A percentile compares a stretch with the other conserved stretches of the same genome.
phyloP scores from a whole-genome alignment of 139 green algal species.

The Tetradesmus obliquus region DNA sequence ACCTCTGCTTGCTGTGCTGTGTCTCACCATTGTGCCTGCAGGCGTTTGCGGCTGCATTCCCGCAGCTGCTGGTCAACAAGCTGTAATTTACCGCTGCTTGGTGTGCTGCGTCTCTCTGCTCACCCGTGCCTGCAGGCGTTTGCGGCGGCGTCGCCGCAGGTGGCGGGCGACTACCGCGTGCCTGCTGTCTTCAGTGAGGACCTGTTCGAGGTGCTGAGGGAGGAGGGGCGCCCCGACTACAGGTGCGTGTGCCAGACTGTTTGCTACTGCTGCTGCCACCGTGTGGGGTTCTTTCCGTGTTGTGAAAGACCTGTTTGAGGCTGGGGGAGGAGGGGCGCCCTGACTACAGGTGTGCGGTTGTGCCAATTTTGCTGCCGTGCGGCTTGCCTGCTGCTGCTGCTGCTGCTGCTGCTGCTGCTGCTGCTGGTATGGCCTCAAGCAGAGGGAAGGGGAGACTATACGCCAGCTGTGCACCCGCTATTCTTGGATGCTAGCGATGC shows the following conservation, averaged over 20 bases:
- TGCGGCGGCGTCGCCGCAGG: constrained; percentile 59
- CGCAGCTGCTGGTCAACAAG: neutral
- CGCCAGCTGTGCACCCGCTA: no score
- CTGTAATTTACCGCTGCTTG: neutral
- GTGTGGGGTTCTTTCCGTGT: neutral
- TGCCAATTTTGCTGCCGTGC: neutral
- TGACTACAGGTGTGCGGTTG: constrained; percentile 68
- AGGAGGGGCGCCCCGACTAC: constrained; percentile 74
- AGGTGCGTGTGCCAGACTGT: constrained; percentile 45
- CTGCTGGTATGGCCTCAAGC: no score
- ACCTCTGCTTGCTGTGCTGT: no score
- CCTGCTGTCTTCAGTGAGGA: constrained; percentile 81
- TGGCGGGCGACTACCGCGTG: constrained; percentile 83
- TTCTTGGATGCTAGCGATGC: no score
- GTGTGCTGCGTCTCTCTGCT: neutral
- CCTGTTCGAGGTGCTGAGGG: constrained; percentile 86
- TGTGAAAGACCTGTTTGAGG: neutral
- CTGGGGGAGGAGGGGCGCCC: constrained; percentile 58
- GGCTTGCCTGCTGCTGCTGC: neutral
- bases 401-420: no score
- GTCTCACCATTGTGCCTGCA: no score
- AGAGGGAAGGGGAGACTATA: no score
- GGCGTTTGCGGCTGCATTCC: no score
- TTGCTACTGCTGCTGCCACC: neutral
- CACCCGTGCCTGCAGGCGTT: constrained; percentile 71